These are phyloP conservation scores for Eutrema yunnanense DNA, from an alignment of 345 rosid species.

Conservation along the genomic window DNA sequence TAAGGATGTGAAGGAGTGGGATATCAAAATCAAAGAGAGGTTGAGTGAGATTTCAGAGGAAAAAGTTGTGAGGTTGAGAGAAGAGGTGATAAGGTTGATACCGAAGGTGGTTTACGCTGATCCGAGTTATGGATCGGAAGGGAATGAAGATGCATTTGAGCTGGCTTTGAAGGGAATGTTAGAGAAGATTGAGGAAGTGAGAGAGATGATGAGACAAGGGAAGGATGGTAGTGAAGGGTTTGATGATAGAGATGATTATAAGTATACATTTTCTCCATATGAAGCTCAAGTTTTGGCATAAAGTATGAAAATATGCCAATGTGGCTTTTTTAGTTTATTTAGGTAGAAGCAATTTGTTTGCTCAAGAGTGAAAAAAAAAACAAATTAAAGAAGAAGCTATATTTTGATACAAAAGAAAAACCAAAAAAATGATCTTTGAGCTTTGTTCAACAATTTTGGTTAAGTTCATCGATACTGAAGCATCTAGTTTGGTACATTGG, in stretches of 20 bases:
- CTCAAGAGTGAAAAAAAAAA: neutral
- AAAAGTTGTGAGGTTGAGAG: conserved; percentile 37
- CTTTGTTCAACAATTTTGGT: neutral
- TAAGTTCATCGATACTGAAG: neutral
- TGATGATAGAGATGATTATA: conserved; percentile 53
- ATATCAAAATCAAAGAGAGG: conserved; percentile 33
- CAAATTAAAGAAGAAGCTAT: neutral
- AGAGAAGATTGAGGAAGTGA: conserved; percentile 44
- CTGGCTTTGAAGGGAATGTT: conserved; percentile 54
- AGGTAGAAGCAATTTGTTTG: conserved; percentile 12
- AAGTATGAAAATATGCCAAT: neutral
- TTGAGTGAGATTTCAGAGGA: conserved; percentile 34
- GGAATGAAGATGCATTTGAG: conserved; percentile 52
- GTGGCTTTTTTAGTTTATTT: conserved; percentile 1
- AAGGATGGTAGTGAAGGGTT: conserved; percentile 54
- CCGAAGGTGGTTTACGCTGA: conserved; percentile 50
- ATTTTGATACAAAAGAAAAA: neutral
- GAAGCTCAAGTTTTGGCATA: conserved; percentile 19
- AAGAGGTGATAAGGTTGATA: conserved; percentile 54
- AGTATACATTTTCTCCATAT: conserved; percentile 46
- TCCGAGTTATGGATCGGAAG: conserved; percentile 28
- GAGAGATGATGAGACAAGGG: conserved; percentile 42
- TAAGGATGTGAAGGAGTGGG: conserved; percentile 33
- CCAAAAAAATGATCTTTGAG: neutral
- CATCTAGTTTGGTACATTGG: neutral